Percentiles rank a stretch among this genome's conserved stretches.
These are phyloP conservation scores for Fusarium subglutinans DNA, from an alignment of 2,329 filamentous ascomycete species.

Conservation along the genomic window DNA sequence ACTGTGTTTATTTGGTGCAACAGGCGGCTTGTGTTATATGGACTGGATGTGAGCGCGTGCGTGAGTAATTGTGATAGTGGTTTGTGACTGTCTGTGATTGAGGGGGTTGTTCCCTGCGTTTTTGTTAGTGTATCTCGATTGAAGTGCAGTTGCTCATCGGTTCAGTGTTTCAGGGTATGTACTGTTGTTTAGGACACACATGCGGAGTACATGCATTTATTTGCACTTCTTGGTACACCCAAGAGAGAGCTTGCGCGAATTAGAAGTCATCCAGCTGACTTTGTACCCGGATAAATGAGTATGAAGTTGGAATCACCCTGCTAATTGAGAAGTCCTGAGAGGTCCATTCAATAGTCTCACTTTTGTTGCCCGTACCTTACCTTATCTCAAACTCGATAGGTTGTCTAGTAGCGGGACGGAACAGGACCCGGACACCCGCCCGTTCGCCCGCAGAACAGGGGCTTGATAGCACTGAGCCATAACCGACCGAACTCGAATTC, in stretches of 20 bases:
- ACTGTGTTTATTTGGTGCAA: conserved; percentile 17
- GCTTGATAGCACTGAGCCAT: neutral
- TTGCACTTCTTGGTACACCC: neutral
- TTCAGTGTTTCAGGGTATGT: conserved; percentile 10
- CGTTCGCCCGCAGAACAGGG: conserved; percentile 10
- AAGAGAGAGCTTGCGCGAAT: conserved; percentile 26
- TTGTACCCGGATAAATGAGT: conserved; percentile 1
- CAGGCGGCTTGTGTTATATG: conserved; percentile 6
- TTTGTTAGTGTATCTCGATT: conserved; percentile 6
- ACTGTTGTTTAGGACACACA: conserved; percentile 21
- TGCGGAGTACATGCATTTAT: conserved; percentile 11
- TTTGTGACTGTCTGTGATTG: conserved; percentile 12
- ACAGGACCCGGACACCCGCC: conserved; percentile 12
- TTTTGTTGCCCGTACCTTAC: neutral
- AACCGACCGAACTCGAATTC: neutral
- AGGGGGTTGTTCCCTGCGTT: neutral
- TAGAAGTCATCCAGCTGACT: conserved; percentile 11
- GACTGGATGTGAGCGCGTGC: neutral
- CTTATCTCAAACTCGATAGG: conserved; percentile 13
- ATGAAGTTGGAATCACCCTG: neutral
- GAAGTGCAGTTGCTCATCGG: conserved; percentile 1
- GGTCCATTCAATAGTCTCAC: conserved; percentile 14
- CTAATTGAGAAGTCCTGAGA: neutral
- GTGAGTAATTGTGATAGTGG: conserved; percentile 12
- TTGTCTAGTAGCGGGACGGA: conserved; percentile 18